Conservation (phyloP, 345 rosid genomes). For the Acer campestre region DNA sequence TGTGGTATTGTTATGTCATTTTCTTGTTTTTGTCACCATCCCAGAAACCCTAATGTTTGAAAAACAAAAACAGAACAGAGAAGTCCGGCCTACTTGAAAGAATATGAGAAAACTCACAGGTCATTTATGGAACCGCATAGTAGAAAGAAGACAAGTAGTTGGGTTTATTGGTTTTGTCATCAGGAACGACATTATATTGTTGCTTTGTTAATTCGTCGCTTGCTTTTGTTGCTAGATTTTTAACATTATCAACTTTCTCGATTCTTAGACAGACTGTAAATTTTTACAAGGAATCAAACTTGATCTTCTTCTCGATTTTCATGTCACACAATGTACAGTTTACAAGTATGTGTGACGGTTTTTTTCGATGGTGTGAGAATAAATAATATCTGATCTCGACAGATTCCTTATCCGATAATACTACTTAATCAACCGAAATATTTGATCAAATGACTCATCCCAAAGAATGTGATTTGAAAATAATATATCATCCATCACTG, state of each 20-base stretch:
- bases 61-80: not conserved
- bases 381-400: no score
- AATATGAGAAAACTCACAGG: not conserved
- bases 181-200: not conserved
- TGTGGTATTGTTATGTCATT: not conserved
- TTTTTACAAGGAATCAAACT: not conserved
- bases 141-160: not conserved
- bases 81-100: not conserved
- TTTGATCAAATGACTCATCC: no score
- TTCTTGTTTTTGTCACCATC: not conserved
- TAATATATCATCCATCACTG: no score
- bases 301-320: no score
- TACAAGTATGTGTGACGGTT: no score
- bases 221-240: not conserved
- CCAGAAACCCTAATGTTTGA: no score
- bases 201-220: not conserved
- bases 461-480: no score
- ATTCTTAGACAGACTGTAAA: no score
- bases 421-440: no score
- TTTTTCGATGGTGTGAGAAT: no score
- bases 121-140: not conserved
- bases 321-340: no score
- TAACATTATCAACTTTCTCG: not conserved
- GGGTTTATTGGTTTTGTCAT: not conserved
- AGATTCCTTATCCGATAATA: no score